Evolutionary conservation across 495 filamentous ascomycete species (phyloP).

Genomic region (Xylaria flabelliformis): DNA sequence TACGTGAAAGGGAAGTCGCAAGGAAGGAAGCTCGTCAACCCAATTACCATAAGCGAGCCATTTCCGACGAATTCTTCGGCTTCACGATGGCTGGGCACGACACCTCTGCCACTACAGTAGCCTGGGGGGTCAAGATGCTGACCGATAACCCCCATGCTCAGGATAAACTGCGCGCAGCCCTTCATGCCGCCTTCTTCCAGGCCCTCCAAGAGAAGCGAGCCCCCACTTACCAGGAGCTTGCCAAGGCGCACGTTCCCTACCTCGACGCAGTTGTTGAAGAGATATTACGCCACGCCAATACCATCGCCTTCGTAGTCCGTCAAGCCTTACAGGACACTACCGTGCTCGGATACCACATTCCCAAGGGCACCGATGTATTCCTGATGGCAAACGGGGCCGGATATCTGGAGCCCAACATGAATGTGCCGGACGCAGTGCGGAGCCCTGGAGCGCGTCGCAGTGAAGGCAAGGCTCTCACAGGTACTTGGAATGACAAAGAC

Average conservation of each 20-base stretch:
- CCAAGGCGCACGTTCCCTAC: constrained; percentile 34
- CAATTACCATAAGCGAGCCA: constrained; percentile 2
- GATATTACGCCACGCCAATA: constrained; percentile 31
- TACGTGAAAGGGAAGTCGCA: constrained; percentile 6
- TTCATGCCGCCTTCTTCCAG: constrained; percentile 31
- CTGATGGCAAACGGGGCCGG: constrained; percentile 35
- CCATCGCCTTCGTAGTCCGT: constrained; percentile 28
- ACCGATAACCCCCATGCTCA: constrained; percentile 41
- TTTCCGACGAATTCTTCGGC: constrained; percentile 35
- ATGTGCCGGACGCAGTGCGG: constrained; percentile 16
- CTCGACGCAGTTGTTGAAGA: constrained; percentile 45
- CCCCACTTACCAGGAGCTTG: constrained; percentile 36
- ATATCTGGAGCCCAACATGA: constrained; percentile 32
- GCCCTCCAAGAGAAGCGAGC: constrained; percentile 28
- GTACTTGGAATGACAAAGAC: constrained; percentile 29
- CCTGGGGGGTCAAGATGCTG: constrained; percentile 48
- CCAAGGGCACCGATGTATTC: constrained; percentile 43
- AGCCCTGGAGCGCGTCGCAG: constrained; percentile 23
- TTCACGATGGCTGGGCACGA: constrained; percentile 45
- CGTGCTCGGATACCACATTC: constrained; percentile 38
- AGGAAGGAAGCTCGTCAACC: constrained; percentile 4
- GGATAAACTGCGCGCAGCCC: constrained; percentile 30
- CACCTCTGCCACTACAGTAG: constrained; percentile 36
- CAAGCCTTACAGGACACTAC: constrained; percentile 37
- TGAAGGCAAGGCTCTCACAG: constrained; percentile 25